Percentiles rank a stretch among this genome's conserved stretches.
These are phyloP conservation scores for Mortierella sp. DNA, from an alignment of 371 early-diverging fungal genomes.

Conservation along the genomic window DNA sequence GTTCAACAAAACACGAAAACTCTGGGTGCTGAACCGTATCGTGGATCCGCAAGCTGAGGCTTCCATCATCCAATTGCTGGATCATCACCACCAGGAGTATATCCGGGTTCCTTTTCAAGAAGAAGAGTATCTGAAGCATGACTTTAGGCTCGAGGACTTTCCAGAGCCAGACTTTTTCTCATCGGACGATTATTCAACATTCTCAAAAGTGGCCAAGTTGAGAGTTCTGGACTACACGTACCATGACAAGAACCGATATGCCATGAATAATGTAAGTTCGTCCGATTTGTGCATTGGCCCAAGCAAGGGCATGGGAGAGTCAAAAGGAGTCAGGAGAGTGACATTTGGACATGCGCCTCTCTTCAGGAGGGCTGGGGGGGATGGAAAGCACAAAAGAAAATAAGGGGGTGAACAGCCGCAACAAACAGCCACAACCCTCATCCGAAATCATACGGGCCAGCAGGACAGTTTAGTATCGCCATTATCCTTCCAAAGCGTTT, in stretches of 20 bases:
- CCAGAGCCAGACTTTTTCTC: conserved; percentile 75
- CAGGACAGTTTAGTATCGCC: too few species aligned
- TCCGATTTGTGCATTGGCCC: too few species aligned
- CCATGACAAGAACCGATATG: conserved; percentile 77
- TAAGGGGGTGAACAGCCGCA: background rate
- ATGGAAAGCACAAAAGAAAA: conserved; percentile 1
- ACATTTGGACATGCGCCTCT: background rate
- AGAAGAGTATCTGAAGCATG: conserved; percentile 67
- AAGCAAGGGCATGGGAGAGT: background rate
- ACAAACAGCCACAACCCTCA: conserved; percentile 1
- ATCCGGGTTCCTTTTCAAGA: conserved; percentile 70
- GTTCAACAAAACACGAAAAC: conserved; percentile 71
- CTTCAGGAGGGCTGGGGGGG: background rate
- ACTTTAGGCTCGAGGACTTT: conserved; percentile 74
- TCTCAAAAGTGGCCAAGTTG: conserved; percentile 71
- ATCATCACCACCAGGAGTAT: conserved; percentile 67
- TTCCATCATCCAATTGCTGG: conserved; percentile 66
- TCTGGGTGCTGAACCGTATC: conserved; percentile 77
- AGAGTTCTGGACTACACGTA: conserved; percentile 74
- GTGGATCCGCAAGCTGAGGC: conserved; percentile 69
- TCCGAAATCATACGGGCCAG: too few species aligned
- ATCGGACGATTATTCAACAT: conserved; percentile 70
- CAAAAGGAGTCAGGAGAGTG: conserved; percentile 3
- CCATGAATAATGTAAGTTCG: conserved; percentile 79
- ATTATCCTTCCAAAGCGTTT: too few species aligned